Conservation (phyloP, 2,329 filamentous ascomycete genomes). For the Rutstroemia sp. region DNA sequence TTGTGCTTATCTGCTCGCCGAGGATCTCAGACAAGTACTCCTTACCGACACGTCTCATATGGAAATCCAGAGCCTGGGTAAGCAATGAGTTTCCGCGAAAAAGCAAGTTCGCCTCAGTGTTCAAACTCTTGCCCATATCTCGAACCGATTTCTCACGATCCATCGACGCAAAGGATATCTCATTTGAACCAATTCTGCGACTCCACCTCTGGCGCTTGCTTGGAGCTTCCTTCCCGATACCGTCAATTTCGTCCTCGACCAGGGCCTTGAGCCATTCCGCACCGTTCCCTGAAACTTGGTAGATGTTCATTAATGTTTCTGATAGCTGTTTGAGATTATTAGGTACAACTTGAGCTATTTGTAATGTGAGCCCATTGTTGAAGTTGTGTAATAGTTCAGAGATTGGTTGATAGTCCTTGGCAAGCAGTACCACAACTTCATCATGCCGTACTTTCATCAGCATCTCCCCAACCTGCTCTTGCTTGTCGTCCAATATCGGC, state of each 20-base stretch:
- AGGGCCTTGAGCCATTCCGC: slow-evolving; percentile 87
- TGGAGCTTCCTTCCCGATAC: slow-evolving; percentile 73
- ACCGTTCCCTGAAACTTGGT: slow-evolving; percentile 80
- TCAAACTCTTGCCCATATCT: slow-evolving; percentile 71
- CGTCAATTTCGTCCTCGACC: slow-evolving; percentile 95
- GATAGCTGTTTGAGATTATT: slow-evolving; percentile 72
- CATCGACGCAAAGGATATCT: slow-evolving; percentile 49
- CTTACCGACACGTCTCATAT: slow-evolving; percentile 90
- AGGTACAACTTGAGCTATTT: slow-evolving; percentile 74
- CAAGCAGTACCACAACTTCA: slow-evolving; percentile 82
- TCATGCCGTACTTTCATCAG: slow-evolving; percentile 77
- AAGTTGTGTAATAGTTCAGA: slow-evolving; percentile 82
- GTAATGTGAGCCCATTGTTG: slow-evolving; percentile 71
- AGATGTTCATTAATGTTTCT: slow-evolving; percentile 87
- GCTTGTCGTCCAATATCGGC: slow-evolving; percentile 67
- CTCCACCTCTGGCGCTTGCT: slow-evolving; percentile 68
- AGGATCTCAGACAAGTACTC: slow-evolving; percentile 87
- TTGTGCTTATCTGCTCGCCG: slow-evolving; percentile 77
- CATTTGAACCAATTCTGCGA: slow-evolving; percentile 61
- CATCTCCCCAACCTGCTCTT: slow-evolving; percentile 74
- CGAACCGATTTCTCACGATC: slow-evolving; percentile 67
- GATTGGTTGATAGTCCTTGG: slow-evolving; percentile 75
- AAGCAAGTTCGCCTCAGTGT: slow-evolving; percentile 85
- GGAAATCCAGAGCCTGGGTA: slow-evolving; percentile 87
- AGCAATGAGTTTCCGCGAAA: slow-evolving; percentile 93